phyloP scores from a whole-genome alignment of 371 early-diverging fungal species.

The Batrachochytrium dendrobatidis region DNA sequence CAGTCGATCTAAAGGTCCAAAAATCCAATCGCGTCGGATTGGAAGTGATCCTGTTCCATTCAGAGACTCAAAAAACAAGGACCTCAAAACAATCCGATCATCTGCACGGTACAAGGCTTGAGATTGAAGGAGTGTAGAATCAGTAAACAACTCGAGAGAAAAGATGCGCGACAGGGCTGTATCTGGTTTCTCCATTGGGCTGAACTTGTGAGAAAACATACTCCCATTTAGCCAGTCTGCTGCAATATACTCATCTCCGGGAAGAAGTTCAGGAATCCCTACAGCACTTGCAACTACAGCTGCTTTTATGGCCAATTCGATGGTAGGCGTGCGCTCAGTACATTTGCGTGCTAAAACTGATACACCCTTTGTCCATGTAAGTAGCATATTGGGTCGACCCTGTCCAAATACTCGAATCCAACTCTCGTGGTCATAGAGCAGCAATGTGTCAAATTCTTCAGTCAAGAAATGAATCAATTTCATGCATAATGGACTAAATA shows the following conservation, averaged over 20 bases:
- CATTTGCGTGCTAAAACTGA: not conserved
- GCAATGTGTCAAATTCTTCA: not conserved
- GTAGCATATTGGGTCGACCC: not conserved
- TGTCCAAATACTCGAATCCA: not conserved
- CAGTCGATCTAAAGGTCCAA: not conserved
- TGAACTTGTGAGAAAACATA: conserved; percentile 1
- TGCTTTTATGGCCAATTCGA: not conserved
- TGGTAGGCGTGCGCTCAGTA: not conserved
- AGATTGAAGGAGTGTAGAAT: not conserved
- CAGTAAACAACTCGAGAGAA: not conserved
- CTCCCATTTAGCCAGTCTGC: conserved; percentile 7
- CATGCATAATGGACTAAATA: not conserved
- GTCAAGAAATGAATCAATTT: not conserved
- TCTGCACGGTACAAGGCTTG: not conserved
- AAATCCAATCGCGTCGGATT: not conserved
- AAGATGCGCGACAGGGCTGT: not conserved
- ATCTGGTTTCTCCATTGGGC: not conserved
- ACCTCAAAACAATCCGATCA: not conserved
- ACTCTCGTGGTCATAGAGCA: not conserved
- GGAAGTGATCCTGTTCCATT: not conserved
- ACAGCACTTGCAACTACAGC: conserved; percentile 6
- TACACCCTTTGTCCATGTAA: not conserved
- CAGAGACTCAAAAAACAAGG: not conserved
- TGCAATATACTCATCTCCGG: conserved; percentile 20
- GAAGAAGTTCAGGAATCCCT: conserved; percentile 6